phyloP scores from a whole-genome alignment of 192 early-diverging fungal genomes.

The Podila minutissima region DNA sequence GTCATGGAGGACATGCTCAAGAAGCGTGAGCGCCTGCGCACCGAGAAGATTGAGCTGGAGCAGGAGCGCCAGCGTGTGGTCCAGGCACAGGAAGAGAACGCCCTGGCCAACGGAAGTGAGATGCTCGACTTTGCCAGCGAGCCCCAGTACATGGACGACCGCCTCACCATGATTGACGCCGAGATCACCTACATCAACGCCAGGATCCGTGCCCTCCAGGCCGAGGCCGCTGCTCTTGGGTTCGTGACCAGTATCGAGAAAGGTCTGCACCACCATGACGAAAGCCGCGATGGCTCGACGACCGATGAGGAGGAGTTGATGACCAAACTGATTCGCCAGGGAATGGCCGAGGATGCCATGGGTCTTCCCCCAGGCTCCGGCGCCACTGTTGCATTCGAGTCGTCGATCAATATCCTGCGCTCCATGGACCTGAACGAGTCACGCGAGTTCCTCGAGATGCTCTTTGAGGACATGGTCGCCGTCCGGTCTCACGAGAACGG shows the following conservation, averaged over 20 bases:
- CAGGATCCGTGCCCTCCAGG: constrained; percentile 60
- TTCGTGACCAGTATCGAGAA: constrained; percentile 44
- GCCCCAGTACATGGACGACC: constrained; percentile 65
- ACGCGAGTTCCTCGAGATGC: constrained; percentile 60
- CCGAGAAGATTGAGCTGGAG: constrained; percentile 60
- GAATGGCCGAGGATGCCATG: constrained; percentile 49
- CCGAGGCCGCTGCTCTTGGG: constrained; percentile 55
- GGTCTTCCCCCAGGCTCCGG: constrained; percentile 50
- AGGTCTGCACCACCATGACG: constrained; percentile 9
- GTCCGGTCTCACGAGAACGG: constrained; percentile 59
- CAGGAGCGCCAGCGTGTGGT: constrained; percentile 60
- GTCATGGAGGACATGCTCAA: constrained; percentile 64
- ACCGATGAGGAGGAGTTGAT: constrained; percentile 46
- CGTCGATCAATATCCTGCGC: constrained; percentile 58
- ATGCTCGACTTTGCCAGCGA: constrained; percentile 48
- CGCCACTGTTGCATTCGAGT: constrained; percentile 61
- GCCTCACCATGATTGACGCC: constrained; percentile 63
- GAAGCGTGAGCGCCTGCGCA: constrained; percentile 56
- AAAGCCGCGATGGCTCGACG: constrained; percentile 8
- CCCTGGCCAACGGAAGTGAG: constrained; percentile 28
- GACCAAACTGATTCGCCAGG: constrained; percentile 41
- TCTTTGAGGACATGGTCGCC: constrained; percentile 65
- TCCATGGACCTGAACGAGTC: constrained; percentile 60
- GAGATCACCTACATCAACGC: constrained; percentile 67
- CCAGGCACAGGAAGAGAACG: constrained; percentile 45